Evolutionary conservation across 2,329 filamentous ascomycete species (phyloP), one percentile per base, ranked within the genome.

Genomic region (Truncatella angustata): DNA sequence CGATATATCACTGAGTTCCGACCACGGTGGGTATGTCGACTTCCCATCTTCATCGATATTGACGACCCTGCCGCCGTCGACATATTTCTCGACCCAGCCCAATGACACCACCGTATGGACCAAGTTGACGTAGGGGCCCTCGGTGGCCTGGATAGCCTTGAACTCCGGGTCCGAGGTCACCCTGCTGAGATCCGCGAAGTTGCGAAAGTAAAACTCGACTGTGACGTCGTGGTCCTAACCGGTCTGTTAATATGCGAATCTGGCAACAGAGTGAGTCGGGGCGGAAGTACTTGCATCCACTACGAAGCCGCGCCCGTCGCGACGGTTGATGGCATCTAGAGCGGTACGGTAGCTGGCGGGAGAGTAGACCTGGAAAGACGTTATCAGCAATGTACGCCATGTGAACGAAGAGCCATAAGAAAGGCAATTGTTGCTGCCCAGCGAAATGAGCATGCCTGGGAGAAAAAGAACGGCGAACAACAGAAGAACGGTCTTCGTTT

Each of bases 31-130:
- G 10, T 50, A 53, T 4, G 51, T 45, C 3, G 52, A 42, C 42
- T 43, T 43, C n/a, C 51, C 50, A 4, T 39, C 51, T 18, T 47
- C 54, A 12, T 21, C 28, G 16, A 62, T 40, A 40, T 61, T 59
- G 32, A 60, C 55, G 4, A 61, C 56, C 45, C 59, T 51, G 4
- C 54, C 56, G 46, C 51, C 53, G 11, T 53, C 48, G 6, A 60
- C 54, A 36, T 60, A 60, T 14, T 48, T 55, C 54, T 61, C 58
- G n/a, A 61, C 51, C 58, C 56, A 60, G 16, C 54, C 52, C 7
- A 60, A 21, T 35, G 42, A 52, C 14, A 47, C 49, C 2, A 54
- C 56, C 1, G 54, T 50, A 35, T 53, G 46, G 9, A 51, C 35
- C 7, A 49, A 16, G 30, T 54, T 56, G 21, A 60, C 50, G 39